Evolutionary conservation across 345 rosid genomes (phyloP).

Genomic region (Hypericum androsaemum): DNA sequence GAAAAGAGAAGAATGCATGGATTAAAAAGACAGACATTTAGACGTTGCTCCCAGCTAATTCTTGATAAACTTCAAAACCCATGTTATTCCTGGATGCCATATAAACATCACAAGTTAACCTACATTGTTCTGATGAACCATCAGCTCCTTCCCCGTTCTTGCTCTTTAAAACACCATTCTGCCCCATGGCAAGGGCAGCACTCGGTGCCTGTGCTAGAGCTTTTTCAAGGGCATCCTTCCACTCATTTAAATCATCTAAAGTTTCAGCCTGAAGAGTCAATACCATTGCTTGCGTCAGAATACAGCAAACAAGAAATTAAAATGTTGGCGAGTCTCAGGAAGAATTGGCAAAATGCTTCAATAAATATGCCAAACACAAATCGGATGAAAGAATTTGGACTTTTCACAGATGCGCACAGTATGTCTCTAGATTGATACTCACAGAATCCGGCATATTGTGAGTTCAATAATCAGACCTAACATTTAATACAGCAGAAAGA

Average conservation of each 20-base stretch:
- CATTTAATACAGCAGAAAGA: too few relatives aligned
- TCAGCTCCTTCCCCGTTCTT: conserved; percentile 48
- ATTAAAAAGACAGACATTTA: too few relatives aligned
- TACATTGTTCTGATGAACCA: conserved; percentile 39
- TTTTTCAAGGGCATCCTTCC: conserved; percentile 86
- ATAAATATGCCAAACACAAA: too few relatives aligned
- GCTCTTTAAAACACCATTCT: conserved; percentile 64
- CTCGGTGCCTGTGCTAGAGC: conserved; percentile 90
- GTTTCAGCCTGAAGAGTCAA: conserved; percentile 65
- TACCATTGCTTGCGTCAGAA: neutral
- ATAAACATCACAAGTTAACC: neutral
- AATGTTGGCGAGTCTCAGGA: neutral
- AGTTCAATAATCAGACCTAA: too few relatives aligned
- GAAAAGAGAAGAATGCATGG: too few relatives aligned
- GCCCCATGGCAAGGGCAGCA: conserved; percentile 61
- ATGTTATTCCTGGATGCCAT: neutral
- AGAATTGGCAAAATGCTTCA: too few relatives aligned
- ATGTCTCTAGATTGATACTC: too few relatives aligned
- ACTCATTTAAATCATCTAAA: conserved; percentile 70
- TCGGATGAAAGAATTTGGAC: too few relatives aligned
- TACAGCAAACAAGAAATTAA: neutral
- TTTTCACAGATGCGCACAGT: too few relatives aligned
- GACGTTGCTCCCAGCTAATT: too few relatives aligned
- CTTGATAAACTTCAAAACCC: too few relatives aligned
- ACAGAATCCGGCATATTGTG: too few relatives aligned